phyloP scores from a whole-genome alignment of 129 eudicot species.

The Ambrosia artemisiifolia region DNA sequence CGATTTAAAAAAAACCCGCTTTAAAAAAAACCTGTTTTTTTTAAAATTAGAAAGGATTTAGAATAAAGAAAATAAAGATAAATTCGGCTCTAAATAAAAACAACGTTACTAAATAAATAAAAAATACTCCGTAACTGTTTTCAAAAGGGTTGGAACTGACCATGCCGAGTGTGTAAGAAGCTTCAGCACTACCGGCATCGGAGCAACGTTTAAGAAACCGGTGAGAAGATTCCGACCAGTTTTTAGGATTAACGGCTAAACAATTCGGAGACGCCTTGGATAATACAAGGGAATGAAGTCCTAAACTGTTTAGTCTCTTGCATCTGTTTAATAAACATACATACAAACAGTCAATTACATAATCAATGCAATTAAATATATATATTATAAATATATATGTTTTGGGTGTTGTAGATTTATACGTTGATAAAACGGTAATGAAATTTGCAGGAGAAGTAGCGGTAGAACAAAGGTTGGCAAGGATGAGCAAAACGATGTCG shows the following conservation, averaged over 20 bases:
- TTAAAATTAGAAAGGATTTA: too few species aligned
- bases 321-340: constrained; percentile 45
- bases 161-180: constrained; percentile 88
- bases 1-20: too few species aligned
- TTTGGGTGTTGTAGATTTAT: constrained; percentile 14
- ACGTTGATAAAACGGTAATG: constrained; percentile 61
- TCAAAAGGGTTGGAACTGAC: constrained; percentile 42
- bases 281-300: constrained; percentile 47
- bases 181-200: constrained; percentile 80
- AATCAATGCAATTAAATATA: neutral
- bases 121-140: too few species aligned
- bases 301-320: constrained; percentile 66
- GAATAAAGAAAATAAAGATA: too few species aligned
- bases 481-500: constrained; percentile 62
- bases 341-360: neutral
- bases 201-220: constrained; percentile 61
- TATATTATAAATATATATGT: neutral
- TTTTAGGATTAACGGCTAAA: constrained; percentile 49
- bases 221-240: constrained; percentile 81
- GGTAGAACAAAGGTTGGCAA: constrained; percentile 55
- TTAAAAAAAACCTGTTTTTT: too few species aligned
- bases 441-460: constrained; percentile 61
- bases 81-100: too few species aligned
- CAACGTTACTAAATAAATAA: too few species aligned
- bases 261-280: constrained; percentile 48